These are phyloP conservation scores for Helminthosporium solani DNA, from an alignment of 2,329 filamentous ascomycete species.

Conservation along the genomic window DNA sequence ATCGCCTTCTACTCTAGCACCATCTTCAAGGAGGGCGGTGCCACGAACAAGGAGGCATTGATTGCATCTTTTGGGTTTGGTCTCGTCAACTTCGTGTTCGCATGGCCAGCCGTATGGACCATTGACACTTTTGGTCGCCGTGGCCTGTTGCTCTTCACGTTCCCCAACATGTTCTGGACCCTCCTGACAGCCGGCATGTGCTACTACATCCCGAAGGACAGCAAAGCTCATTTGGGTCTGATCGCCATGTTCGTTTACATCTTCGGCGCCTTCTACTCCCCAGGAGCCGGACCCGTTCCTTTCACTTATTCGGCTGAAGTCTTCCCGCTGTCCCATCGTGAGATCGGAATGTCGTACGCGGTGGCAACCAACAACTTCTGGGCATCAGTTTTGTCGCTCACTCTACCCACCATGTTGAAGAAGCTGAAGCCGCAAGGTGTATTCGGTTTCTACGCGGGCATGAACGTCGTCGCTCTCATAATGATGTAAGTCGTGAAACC, in stretches of 20 bases:
- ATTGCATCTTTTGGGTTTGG: slow-evolving; percentile 61
- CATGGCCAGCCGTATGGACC: slow-evolving; percentile 44
- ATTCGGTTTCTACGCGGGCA: slow-evolving; percentile 61
- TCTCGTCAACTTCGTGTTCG: slow-evolving; percentile 49
- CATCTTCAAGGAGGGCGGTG: slow-evolving; percentile 52
- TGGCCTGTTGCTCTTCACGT: slow-evolving; percentile 42
- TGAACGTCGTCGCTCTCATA: slow-evolving; percentile 61
- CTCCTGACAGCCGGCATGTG: slow-evolving; percentile 16
- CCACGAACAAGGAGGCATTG: slow-evolving; percentile 46
- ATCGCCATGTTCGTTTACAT: slow-evolving; percentile 48
- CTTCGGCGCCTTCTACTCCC: slow-evolving; percentile 49
- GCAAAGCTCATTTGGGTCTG: slow-evolving; percentile 22
- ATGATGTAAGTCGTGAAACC: slow-evolving; percentile 51
- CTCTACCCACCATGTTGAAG: slow-evolving; percentile 59
- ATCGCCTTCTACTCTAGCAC: slow-evolving; percentile 55
- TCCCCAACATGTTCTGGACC: slow-evolving; percentile 46
- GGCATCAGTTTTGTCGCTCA: slow-evolving; percentile 62
- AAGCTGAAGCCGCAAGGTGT: slow-evolving; percentile 55
- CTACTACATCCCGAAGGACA: slow-evolving; percentile 9
- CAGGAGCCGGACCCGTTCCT: slow-evolving; percentile 24
- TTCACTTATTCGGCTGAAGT: slow-evolving; percentile 56
- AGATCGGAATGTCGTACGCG: slow-evolving; percentile 70
- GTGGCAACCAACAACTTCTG: slow-evolving; percentile 66
- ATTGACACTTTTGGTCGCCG: slow-evolving; percentile 34
- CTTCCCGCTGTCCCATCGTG: slow-evolving; percentile 68